Percentiles rank a stretch among this genome's conserved stretches.
Conservation (phyloP, 495 filamentous ascomycete species). For the Cryomyces minteri region DNA sequence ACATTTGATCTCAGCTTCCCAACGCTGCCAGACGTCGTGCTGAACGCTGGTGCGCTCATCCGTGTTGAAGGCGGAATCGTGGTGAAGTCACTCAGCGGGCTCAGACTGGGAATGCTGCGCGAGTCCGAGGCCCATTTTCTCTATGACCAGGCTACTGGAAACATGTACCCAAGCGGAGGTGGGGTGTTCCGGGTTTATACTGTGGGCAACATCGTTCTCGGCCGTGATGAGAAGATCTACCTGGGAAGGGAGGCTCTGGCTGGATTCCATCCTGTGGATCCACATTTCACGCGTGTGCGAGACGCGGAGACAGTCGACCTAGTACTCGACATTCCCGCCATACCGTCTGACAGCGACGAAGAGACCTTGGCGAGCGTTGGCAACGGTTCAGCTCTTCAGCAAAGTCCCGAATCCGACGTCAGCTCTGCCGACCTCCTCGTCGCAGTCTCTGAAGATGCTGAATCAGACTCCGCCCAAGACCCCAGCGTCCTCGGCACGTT, state of each 20-base stretch:
- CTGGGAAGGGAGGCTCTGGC: slow-evolving; percentile 58
- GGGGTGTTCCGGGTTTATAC: slow-evolving; percentile 25
- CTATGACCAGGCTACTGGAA: neutral
- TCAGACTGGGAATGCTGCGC: slow-evolving; percentile 64
- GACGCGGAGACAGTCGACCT: slow-evolving; percentile 59
- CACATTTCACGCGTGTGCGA: slow-evolving; percentile 61
- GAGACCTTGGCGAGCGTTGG: neutral
- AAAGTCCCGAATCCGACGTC: neutral
- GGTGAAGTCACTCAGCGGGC: slow-evolving; percentile 57
- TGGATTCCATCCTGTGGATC: slow-evolving; percentile 53
- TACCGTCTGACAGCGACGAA: neutral
- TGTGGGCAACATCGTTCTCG: slow-evolving; percentile 62
- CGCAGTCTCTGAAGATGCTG: too few species aligned
- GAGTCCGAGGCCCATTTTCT: slow-evolving; percentile 21
- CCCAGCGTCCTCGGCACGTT: neutral
- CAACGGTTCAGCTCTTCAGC: neutral
- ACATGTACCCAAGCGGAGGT: slow-evolving; percentile 2
- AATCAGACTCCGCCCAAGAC: neutral
- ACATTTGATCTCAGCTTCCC: slow-evolving; percentile 75
- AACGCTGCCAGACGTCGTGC: slow-evolving; percentile 34
- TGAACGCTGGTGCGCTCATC: slow-evolving; percentile 25
- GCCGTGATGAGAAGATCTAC: slow-evolving; percentile 79
- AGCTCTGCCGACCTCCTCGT: too few species aligned
- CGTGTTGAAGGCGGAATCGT: slow-evolving; percentile 46
- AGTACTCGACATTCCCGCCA: slow-evolving; percentile 32